phyloP scores from a whole-genome alignment of 1,284 basidiomycete species.

The Uromyces viciae-fabae region DNA sequence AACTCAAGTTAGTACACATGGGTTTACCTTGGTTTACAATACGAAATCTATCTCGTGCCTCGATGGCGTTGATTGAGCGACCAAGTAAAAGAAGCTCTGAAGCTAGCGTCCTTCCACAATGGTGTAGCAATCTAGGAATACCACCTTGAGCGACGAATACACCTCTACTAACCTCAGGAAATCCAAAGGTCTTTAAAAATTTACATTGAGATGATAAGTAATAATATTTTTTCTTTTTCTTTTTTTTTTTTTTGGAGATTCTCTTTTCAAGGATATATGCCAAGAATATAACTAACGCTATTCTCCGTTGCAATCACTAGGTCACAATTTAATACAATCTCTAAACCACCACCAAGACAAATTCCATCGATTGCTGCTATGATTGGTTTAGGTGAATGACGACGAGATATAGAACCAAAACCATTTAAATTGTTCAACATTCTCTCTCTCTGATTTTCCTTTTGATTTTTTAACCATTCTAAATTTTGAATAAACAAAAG shows the following conservation, averaged over 20 bases:
- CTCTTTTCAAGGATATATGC: neutral
- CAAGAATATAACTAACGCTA: conserved; percentile 53
- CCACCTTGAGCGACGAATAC: conserved; percentile 73
- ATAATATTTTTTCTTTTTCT: neutral
- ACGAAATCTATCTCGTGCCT: conserved; percentile 68
- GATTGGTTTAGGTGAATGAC: conserved; percentile 67
- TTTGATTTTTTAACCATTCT: conserved; percentile 50
- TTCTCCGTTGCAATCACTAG: conserved; percentile 70
- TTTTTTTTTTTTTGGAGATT: neutral
- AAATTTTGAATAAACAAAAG: neutral
- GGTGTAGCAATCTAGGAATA: conserved; percentile 54
- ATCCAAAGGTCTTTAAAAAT: conserved; percentile 61
- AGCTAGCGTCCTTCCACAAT: conserved; percentile 61
- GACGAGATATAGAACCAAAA: conserved; percentile 71
- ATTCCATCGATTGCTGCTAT: conserved; percentile 77
- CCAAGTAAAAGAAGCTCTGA: conserved; percentile 74
- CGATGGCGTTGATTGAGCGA: conserved; percentile 64
- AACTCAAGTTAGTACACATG: conserved; percentile 13
- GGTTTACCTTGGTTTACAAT: conserved; percentile 57
- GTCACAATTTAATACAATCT: conserved; percentile 76
- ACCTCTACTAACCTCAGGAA: conserved; percentile 77
- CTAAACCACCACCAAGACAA: conserved; percentile 74
- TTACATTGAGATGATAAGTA: neutral
- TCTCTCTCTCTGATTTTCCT: conserved; percentile 55
- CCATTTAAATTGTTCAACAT: conserved; percentile 63